Evolutionary conservation across 1,139 yeast genomes (phyloP).

Genomic region (Trichomonascaceae sp.): DNA sequence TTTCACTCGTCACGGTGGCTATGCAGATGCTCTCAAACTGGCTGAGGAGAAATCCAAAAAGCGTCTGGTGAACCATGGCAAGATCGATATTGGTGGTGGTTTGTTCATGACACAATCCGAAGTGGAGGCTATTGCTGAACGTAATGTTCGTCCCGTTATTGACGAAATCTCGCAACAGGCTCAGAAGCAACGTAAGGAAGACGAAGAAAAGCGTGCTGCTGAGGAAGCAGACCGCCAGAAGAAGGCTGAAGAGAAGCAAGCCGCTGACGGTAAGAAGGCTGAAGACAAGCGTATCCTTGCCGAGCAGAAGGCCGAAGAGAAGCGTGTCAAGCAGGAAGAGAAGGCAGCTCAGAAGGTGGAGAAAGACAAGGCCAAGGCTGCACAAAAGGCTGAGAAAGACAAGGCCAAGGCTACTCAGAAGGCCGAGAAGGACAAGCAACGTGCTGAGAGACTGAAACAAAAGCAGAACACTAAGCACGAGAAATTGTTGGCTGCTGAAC

Average conservation of each 20-base stretch:
- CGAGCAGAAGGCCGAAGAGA: conserved; percentile 27
- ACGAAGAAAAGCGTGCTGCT: conserved; percentile 48
- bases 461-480: conserved; percentile 19
- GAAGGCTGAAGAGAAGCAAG: conserved; percentile 12
- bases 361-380: conserved; percentile 15
- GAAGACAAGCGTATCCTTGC: conserved; percentile 20
- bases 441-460: conserved; percentile 20
- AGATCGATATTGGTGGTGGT: conserved; percentile 86
- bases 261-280: conserved; percentile 11
- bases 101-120: conserved; percentile 69
- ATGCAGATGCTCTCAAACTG: conserved; percentile 43
- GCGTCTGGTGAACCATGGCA: conserved; percentile 48
- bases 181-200: conserved; percentile 61
- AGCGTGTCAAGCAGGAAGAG: conserved; percentile 21
- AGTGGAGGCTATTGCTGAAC: conserved; percentile 74
- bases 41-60: conserved; percentile 64
- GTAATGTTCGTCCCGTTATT: conserved; percentile 80
- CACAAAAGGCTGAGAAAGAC: conserved; percentile 20
- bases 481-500: conserved; percentile 10
- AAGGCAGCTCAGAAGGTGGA: conserved; percentile 18
- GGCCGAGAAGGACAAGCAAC: conserved; percentile 14
- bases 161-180: conserved; percentile 70
- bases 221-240: conserved; percentile 16
- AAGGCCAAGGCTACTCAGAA: conserved; percentile 14
- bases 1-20: conserved; percentile 18